These are phyloP conservation scores for Komagataella pseudopastoris DNA, from an alignment of 805 yeast genomes.

Conservation along the genomic window DNA sequence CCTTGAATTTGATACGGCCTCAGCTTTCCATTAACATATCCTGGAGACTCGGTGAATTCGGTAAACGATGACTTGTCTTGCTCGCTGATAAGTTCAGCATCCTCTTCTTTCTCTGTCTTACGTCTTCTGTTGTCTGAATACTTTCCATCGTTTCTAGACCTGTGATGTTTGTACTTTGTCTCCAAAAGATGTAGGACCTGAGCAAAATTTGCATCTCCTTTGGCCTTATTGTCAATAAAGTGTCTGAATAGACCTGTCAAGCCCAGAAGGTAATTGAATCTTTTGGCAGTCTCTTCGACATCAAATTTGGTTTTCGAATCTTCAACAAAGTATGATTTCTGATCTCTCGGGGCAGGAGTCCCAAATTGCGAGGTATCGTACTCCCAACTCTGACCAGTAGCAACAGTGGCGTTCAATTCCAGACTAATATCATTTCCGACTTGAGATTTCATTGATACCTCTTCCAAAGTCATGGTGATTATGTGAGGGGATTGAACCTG, in stretches of 20 bases:
- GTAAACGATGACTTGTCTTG: slow-evolving; percentile 32
- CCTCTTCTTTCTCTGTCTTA: slow-evolving; percentile 92
- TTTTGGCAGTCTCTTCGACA: slow-evolving; percentile 55
- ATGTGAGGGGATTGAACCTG: not conserved
- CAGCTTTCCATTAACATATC: slow-evolving; percentile 60
- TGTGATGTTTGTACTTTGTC: slow-evolving; percentile 12
- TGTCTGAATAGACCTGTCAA: slow-evolving; percentile 81
- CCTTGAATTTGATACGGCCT: slow-evolving; percentile 76
- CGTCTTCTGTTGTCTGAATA: slow-evolving; percentile 35
- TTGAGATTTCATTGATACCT: not conserved
- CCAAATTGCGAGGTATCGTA: not conserved
- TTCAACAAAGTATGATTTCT: slow-evolving; percentile 17
- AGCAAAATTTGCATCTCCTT: slow-evolving; percentile 63
- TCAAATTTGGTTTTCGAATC: slow-evolving; percentile 15
- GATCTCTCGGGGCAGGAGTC: slow-evolving; percentile 7
- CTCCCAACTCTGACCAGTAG: not conserved
- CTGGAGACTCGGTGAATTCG: slow-evolving; percentile 78
- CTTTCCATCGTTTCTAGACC: slow-evolving; percentile 7
- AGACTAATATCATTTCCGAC: not conserved
- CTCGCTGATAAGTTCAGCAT: slow-evolving; percentile 70
- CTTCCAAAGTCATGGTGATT: not conserved
- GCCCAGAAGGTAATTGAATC: slow-evolving; percentile 72
- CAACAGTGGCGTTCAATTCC: not conserved
- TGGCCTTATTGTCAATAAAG: slow-evolving; percentile 70
- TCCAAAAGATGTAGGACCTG: slow-evolving; percentile 46